Conservation (phyloP, 768 basidiomycete genomes). For the Lactarius tabidus region DNA sequence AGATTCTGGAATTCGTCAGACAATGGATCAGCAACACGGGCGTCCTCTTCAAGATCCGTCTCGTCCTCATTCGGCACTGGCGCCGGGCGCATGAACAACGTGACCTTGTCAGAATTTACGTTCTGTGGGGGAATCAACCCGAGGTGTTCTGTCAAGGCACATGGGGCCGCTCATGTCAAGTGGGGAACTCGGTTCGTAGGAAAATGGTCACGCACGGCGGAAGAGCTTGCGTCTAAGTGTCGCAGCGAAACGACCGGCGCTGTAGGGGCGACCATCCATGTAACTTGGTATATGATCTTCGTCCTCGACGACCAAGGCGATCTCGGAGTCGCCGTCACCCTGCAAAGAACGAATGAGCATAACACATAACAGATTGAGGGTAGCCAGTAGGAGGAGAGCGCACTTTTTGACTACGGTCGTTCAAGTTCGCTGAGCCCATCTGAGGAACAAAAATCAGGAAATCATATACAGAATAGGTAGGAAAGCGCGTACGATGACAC, state of each 20-base stretch:
- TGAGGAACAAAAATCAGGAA: constrained; percentile 30
- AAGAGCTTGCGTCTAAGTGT: constrained; percentile 79
- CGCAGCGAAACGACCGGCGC: constrained; percentile 77
- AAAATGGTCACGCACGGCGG: constrained; percentile 48
- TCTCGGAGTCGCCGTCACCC: constrained; percentile 95
- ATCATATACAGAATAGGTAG: not conserved
- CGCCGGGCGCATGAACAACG: constrained; percentile 73
- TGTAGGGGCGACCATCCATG: constrained; percentile 76
- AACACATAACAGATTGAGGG: not conserved
- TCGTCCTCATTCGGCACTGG: constrained; percentile 69
- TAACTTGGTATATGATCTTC: constrained; percentile 63
- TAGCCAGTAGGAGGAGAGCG: constrained; percentile 4
- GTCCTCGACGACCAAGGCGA: constrained; percentile 90
- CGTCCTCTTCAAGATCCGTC: constrained; percentile 53
- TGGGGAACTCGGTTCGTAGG: not conserved
- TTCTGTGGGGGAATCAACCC: constrained; percentile 79
- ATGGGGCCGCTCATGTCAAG: constrained; percentile 7
- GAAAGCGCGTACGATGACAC: constrained; percentile 67
- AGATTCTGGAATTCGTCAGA: constrained; percentile 53
- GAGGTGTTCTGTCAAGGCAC: constrained; percentile 60
- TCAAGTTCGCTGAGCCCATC: constrained; percentile 94
- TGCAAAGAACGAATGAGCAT: constrained; percentile 28
- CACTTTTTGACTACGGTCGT: constrained; percentile 81
- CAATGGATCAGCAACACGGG: constrained; percentile 74
- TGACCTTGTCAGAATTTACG: constrained; percentile 38